These are phyloP conservation scores for Rhodotorula sp. DNA, from an alignment of 1,284 basidiomycete species.

Conservation along the genomic window DNA sequence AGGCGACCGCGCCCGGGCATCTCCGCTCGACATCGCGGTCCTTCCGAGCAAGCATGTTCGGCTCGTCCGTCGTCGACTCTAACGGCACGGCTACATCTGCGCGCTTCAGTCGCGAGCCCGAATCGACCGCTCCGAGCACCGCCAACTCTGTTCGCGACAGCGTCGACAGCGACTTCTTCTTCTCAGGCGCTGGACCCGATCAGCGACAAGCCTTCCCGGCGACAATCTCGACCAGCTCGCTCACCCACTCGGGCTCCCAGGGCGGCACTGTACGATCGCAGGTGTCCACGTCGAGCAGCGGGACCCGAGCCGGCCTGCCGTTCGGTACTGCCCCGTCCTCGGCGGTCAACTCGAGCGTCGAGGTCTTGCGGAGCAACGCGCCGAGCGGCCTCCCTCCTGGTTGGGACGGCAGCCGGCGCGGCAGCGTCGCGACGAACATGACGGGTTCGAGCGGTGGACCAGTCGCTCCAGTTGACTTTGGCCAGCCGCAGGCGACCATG, in stretches of 20 bases:
- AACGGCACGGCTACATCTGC: neutral
- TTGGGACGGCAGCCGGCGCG: slow-evolving; percentile 26
- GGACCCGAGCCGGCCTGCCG: neutral
- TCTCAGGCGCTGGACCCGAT: slow-evolving; percentile 18
- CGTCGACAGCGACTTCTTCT: slow-evolving; percentile 42
- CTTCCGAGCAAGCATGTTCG: slow-evolving; percentile 15
- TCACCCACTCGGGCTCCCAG: neutral
- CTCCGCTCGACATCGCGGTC: slow-evolving; percentile 15
- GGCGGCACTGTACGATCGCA: slow-evolving; percentile 4
- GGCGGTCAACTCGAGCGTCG: slow-evolving; percentile 1
- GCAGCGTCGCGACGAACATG: slow-evolving; percentile 26
- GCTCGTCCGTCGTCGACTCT: neutral
- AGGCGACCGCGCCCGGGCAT: slow-evolving; percentile 22
- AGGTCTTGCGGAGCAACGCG: slow-evolving; percentile 2
- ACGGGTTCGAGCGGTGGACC: slow-evolving; percentile 10
- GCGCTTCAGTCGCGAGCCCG: slow-evolving; percentile 15
- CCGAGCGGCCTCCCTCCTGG: slow-evolving; percentile 19
- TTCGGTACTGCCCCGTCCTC: neutral
- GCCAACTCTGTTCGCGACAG: slow-evolving; percentile 22
- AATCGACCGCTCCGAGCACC: slow-evolving; percentile 18
- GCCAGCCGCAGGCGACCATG: neutral
- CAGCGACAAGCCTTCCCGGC: neutral
- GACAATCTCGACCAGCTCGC: neutral
- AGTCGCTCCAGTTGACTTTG: neutral
- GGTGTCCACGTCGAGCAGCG: neutral